Evolutionary conservation across 2,329 filamentous ascomycete species (phyloP), one percentile per base, ranked within the genome.

Genomic region (Neofusicoccum ribis): DNA sequence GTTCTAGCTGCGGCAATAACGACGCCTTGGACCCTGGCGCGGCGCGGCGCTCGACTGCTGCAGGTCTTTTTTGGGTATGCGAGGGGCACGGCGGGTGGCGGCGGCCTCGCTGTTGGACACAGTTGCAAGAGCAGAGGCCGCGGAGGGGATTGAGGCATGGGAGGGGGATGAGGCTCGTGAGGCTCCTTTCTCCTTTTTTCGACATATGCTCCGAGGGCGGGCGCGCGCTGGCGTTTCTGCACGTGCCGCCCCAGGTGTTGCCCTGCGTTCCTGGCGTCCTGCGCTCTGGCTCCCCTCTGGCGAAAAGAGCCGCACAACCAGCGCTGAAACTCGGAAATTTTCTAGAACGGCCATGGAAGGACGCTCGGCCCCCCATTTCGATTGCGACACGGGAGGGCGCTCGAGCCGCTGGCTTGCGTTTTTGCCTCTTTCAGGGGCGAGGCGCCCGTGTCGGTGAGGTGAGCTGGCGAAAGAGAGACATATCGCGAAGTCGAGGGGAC

Each of bases 311-410:
- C 56, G 56, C 56, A 60, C 31, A 11, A 43, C 23, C 20, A 14
- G 37, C 47, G 11, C 50, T 60, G 56, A 47, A 60, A 60, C 56
- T 37, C 41, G 56, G 56, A 37, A 60, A 60, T 60, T 47, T 60
- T 60, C 56, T 60, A 60, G 56, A 60, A 60, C 7, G 56, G 17
- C 43, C 20, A 20, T 60, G 41, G 56, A 60, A 60, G 56, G 56
- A 37, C 56, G 56, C 56, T 60, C 56, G 56, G 56, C 3, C 43
- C 56, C 34, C 41, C 20, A 17, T 34, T 51, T 14, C 7, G 14
- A 56, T 41, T 12, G 20, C 51, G 36, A 41, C 9, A 12, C 17
- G 34, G 41, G 23, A 20, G 41, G 20, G 6, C 20, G 56, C 56
- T 46, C 56, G 56, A 37, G 56, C 56, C 56, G 27, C 27, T 36